Base-by-base conservation (phyloP, 169 alveolate species). In the Theileria luwenshuni region DNA sequence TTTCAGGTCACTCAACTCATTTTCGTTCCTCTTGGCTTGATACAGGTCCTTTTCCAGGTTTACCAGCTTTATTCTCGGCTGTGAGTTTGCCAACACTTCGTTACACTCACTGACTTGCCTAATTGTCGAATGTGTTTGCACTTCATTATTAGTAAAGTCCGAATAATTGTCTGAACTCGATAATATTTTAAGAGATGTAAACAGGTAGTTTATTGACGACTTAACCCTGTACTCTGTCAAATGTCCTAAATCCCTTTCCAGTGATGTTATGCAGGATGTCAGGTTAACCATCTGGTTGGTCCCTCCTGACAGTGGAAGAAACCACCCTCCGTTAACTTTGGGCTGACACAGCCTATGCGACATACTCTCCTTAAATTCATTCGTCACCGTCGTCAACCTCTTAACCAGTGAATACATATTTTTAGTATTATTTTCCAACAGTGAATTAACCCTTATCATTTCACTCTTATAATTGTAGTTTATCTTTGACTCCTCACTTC, bases 341-440 rank as follows among this genome's bases (percentile, higher is more conserved):
- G 89, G 89, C 62, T 56, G 60, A 48, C 89, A 81, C 48, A 81
- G 32, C 23, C 89, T 60, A 27, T 81, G 75, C 49, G 89, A 81
- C 8, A 81, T 35, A 30, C 28, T 54, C 23, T 71, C 67, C 13
- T 65, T 63, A 35, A 81, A 59, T 13, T 64, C 62, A 0, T n/a
- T 5, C 21, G 74, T 32, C 7, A 72, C 38, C 12, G 28, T 49
- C 27, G 30, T 0, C 0, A 81, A 23, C 6, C 68, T 70, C 13
- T 64, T 72, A 17, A 74, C 15, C 6, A 27, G 17, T 17, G 21
- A 5, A 2, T 69, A 72, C n/a, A 73, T 10, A 30, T n/a, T n/a
- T n/a, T n/a, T n/a, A n/a, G 64, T 15, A 15, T 56, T 56, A 15
- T 56, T 15, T 56, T 15, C 25, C 15, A 56, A 19, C n/a, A 17